Evolutionary conservation across 768 basidiomycete genomes (phyloP), one percentile per base, ranked within the genome.

Genomic region (Amanita pallidorosea): DNA sequence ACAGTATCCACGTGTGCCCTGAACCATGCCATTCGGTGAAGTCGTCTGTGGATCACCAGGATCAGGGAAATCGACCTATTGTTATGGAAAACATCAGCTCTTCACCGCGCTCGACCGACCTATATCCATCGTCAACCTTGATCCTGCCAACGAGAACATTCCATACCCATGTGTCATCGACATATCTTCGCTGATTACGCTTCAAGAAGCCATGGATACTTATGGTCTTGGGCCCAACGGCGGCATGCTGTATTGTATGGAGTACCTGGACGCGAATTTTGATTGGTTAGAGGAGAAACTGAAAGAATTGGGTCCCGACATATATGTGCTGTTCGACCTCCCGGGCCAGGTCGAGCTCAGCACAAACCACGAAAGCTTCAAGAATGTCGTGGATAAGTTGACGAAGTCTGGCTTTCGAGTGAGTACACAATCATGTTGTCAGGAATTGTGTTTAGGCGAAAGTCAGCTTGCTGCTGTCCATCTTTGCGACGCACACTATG

Each of bases 301-400:
- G 58, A 71, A 68, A 48, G 81, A 77, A 58, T 70, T 86, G 18
- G 85, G 80, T 15, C 69, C 72, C 23, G 87, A 89, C 55, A 81
- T 81, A 20, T 97, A 95, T 65, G 77, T 97, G 35, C 71, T 99
- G 33, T 96, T 99, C 64, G 96, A 99, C 64, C 77, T 96, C 4
- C 93, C 96, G 0, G 96, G 96, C 1, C 96, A 99, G 69, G 96
- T 98, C 47, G 96, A 99, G 65, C 70, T 99, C 43, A 92, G 88
- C 65, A 99, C 96, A 47, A 96, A 95, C 63, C 95, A 98, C 63
- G 81, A 85, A 7, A 91, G 90, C 59, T 62, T 97, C 58, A 92
- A 88, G 69, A 74, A 72, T 47, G 85, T 98, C 54, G 73, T 95
- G 4, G 73, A 76, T 36, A 79, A 70, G 60, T 67, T 94, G 53